These are phyloP conservation scores for Exophiala aquamarina DNA, from an alignment of 2,329 filamentous ascomycete species.

Conservation along the genomic window DNA sequence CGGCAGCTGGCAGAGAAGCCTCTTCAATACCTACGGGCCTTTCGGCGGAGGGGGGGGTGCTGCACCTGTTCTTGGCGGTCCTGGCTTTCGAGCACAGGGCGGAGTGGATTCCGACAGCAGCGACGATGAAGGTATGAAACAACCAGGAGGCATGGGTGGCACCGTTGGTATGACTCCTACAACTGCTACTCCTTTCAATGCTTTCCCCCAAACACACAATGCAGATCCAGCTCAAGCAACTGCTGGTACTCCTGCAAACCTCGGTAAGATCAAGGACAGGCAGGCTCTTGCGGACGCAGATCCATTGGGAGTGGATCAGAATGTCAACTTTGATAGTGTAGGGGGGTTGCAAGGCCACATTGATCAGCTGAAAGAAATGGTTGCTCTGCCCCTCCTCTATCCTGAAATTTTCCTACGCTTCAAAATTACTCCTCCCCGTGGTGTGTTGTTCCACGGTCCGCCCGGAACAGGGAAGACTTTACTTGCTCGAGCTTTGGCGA, in stretches of 20 bases:
- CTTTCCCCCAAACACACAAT: constrained; percentile 58
- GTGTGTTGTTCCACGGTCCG: constrained; percentile 94
- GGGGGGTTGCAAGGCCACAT: constrained; percentile 92
- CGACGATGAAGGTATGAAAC: constrained; percentile 79
- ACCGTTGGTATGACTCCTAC: constrained; percentile 66
- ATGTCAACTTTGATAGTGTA: constrained; percentile 90
- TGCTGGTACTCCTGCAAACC: constrained; percentile 70
- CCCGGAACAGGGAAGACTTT: constrained; percentile 97
- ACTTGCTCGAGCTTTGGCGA: constrained; percentile 88
- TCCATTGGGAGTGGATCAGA: constrained; percentile 87
- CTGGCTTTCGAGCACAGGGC: constrained; percentile 69
- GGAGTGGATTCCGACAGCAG: constrained; percentile 93
- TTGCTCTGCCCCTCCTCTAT: constrained; percentile 88
- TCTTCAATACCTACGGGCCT: constrained; percentile 88
- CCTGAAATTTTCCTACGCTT: constrained; percentile 91
- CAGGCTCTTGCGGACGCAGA: constrained; percentile 92
- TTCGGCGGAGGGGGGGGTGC: constrained; percentile 82
- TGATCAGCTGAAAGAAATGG: constrained; percentile 98
- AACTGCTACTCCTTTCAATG: constrained; percentile 52
- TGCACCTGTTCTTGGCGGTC: constrained; percentile 63
- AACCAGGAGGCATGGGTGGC: constrained; percentile 56
- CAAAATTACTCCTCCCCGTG: constrained; percentile 88
- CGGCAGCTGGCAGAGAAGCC: constrained; percentile 69
- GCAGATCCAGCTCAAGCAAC: constrained; percentile 56
- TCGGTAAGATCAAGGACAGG: constrained; percentile 91